phyloP scores from a whole-genome alignment of 352 stramenopile genomes.

The Pelagophyceae sp. region DNA sequence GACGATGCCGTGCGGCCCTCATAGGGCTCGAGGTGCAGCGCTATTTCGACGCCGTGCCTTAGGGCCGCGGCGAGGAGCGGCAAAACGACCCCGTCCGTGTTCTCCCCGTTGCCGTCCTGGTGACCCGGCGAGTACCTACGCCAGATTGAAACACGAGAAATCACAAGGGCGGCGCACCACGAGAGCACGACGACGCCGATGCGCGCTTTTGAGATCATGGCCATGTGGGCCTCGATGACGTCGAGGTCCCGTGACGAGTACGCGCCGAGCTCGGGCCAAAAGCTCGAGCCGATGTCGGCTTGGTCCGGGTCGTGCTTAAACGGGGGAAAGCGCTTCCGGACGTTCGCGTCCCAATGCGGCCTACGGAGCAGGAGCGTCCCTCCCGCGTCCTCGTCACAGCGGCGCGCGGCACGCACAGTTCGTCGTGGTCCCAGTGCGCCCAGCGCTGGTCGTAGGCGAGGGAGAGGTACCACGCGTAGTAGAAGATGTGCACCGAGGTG shows the following conservation, averaged over 20 bases:
- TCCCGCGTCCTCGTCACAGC: neutral
- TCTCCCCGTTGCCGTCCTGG: slow-evolving; percentile 16
- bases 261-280: slow-evolving; percentile 28
- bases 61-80: slow-evolving; percentile 28
- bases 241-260: slow-evolving; percentile 27
- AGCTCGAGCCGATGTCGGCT: slow-evolving; percentile 30
- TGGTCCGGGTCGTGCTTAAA: slow-evolving; percentile 26
- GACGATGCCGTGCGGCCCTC: slow-evolving; percentile 23
- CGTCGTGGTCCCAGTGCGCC: slow-evolving; percentile 27
- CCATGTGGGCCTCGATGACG: slow-evolving; percentile 35
- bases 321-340: slow-evolving; percentile 23
- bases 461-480: slow-evolving; percentile 35
- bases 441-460: slow-evolving; percentile 27
- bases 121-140: slow-evolving; percentile 13
- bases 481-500: slow-evolving; percentile 32
- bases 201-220: slow-evolving; percentile 23
- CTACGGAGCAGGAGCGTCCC: too few relatives aligned
- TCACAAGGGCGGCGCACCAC: slow-evolving; percentile 27
- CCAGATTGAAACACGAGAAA: neutral
- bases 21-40: slow-evolving; percentile 35
- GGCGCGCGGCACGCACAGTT: neutral
- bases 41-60: slow-evolving; percentile 26
- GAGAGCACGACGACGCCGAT: slow-evolving; percentile 30
- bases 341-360: slow-evolving; percentile 30
- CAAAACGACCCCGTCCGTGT: slow-evolving; percentile 28